Evolutionary conservation across 2,329 filamentous ascomycete genomes (phyloP).

Genomic region (Magnaporthiopsis rhizophila): DNA sequence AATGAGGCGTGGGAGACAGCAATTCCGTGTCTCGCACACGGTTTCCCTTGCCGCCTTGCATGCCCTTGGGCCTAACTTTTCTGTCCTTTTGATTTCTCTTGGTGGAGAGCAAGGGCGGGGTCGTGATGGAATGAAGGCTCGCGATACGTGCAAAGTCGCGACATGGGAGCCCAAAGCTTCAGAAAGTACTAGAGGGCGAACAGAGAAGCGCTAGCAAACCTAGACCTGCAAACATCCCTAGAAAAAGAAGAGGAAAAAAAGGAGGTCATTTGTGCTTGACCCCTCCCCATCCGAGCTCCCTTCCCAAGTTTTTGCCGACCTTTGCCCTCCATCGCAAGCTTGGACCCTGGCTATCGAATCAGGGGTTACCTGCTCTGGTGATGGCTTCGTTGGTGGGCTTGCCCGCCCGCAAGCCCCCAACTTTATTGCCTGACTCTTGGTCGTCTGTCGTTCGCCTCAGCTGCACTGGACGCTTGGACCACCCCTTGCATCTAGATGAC

Average conservation of each 20-base stretch:
- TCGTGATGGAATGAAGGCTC: neutral
- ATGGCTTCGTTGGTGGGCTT: neutral
- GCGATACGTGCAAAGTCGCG: neutral
- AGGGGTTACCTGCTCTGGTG: neutral
- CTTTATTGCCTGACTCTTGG: neutral
- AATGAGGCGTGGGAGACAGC: neutral
- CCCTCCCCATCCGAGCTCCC: neutral
- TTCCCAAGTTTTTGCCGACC: neutral
- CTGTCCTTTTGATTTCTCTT: neutral
- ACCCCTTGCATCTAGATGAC: neutral
- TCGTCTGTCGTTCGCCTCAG: neutral
- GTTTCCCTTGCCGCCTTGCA: neutral
- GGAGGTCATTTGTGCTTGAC: neutral
- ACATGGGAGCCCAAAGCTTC: neutral
- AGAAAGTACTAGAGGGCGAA: too few species aligned
- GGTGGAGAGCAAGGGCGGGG: neutral
- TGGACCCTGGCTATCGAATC: neutral
- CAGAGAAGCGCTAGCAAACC: neutral
- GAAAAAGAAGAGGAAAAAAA: neutral
- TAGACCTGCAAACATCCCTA: neutral
- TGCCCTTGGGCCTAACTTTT: neutral
- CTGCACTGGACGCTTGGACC: too few species aligned
- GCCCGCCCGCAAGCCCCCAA: neutral
- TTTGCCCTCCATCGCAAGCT: neutral
- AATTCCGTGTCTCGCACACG: neutral